These are phyloP conservation scores for Priceomyces carsonii DNA, from an alignment of 805 yeast species.

Conservation along the genomic window DNA sequence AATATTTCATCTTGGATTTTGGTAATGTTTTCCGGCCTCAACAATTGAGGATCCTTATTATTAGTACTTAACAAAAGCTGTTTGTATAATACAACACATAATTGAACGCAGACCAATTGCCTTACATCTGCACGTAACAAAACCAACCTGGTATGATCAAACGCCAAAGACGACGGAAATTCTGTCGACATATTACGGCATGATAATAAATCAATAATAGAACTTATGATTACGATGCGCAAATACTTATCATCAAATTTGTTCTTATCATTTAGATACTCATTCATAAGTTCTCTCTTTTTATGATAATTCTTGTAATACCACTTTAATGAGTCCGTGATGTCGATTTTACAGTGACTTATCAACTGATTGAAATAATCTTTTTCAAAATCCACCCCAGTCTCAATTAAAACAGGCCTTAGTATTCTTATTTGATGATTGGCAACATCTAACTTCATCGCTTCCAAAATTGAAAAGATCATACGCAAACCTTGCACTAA, in stretches of 20 bases:
- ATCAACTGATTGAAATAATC: conserved; percentile 68
- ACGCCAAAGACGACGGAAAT: conserved; percentile 80
- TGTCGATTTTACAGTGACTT: conserved; percentile 56
- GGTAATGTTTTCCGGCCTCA: conserved; percentile 37
- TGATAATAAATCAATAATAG: conserved; percentile 64
- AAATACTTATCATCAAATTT: conserved; percentile 13
- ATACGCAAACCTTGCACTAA: conserved; percentile 76
- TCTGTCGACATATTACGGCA: conserved; percentile 80
- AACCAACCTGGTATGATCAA: conserved; percentile 79
- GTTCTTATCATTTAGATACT: conserved; percentile 1
- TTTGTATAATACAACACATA: conserved; percentile 71
- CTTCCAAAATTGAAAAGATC: conserved; percentile 81
- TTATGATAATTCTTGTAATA: conserved; percentile 41
- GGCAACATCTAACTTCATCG: conserved; percentile 94
- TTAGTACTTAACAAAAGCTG: conserved; percentile 48
- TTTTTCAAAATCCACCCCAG: conserved; percentile 85
- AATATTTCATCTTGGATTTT: conserved; percentile 68
- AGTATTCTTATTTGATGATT: conserved; percentile 88
- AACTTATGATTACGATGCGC: conserved; percentile 45
- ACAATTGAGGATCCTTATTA: conserved; percentile 19
- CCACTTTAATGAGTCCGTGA: conserved; percentile 68
- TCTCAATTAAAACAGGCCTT: conserved; percentile 80
- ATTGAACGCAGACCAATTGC: conserved; percentile 76
- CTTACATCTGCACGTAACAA: conserved; percentile 82
- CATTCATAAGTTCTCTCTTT: conserved; percentile 8